Evolutionary conservation across 2,329 filamentous ascomycete genomes (phyloP), one percentile per base, ranked within the genome.

Genomic region (Paecilomyces sp.): DNA sequence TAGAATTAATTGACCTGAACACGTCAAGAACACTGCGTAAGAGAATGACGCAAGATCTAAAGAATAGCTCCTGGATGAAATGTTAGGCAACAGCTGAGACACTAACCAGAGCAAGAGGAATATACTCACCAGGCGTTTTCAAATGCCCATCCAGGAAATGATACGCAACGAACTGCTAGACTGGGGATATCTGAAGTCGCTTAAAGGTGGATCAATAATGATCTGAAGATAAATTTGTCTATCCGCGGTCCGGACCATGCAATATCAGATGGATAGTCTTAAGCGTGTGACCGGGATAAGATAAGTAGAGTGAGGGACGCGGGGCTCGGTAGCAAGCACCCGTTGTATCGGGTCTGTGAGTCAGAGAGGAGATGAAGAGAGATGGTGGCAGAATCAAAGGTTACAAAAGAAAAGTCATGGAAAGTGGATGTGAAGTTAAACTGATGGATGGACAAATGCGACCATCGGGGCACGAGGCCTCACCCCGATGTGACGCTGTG

Each of bases 401-500:
- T 51, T 55, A 36, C 8, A 52, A 30, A 36, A 18, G 22, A 22
- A 47, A 36, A 41, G 31, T 30, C 13, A 33, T 25, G n/a, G 28
- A 50, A 51, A 54, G 22, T 53, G 51, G 51, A 22, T 28, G 51
- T 53, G 24, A 30, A 25, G 51, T 53, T 13, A 30, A 53, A 15
- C 41, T 53, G 51, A 53, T 24, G 51, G 51, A 53, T 58, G 59
- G 60, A 60, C 56, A 59, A 58, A 64, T 64, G 60, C 61, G 57
- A 64, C 63, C 59, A 59, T 63, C 24, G 57, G 59, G 57, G 47
- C 57, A 52, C 56, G 51, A 56, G 55, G 47, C 55, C 62, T 54
- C 57, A 57, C 55, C 55, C 52, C 61, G 61, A 64, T 64, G 63
- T 63, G 61, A 64, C 63, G 57, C 63, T 64, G 36, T 55, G 63